A percentile compares a stretch with the other conserved stretches of the same genome.
These are phyloP conservation scores for Rhodamnia rubescens DNA, from an alignment of 345 rosid genomes.

Conservation along the genomic window DNA sequence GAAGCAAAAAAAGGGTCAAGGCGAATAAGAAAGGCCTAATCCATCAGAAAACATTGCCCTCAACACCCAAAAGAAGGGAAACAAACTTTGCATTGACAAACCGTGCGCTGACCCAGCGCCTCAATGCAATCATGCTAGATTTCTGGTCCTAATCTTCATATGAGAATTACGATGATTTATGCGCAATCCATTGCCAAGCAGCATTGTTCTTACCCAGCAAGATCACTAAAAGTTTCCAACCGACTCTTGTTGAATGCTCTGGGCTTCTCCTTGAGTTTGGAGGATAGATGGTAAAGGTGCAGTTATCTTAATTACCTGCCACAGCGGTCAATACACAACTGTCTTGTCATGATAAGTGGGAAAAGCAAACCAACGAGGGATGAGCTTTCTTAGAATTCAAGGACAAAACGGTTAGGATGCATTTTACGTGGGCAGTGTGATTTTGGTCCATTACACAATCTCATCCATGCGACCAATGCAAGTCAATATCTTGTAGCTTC, in stretches of 20 bases:
- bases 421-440: neutral
- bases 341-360: neutral
- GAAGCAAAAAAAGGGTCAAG: neutral
- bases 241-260: neutral
- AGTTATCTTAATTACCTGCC: slow-evolving; percentile 37
- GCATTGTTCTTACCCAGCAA: neutral
- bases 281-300: slow-evolving; percentile 55
- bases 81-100: neutral
- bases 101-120: neutral
- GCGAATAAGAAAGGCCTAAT: neutral
- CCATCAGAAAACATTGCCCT: neutral
- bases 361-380: neutral
- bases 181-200: neutral
- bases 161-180: neutral
- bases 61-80: neutral
- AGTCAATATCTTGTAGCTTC: neutral
- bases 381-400: neutral
- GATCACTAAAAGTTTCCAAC: neutral
- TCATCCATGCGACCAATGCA: neutral
- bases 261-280: slow-evolving; percentile 25
- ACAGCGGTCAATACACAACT: neutral
- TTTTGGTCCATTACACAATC: neutral
- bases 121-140: neutral
- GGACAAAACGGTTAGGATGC: neutral
- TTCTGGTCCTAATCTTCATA: neutral